These are phyloP conservation scores for Fusarium multiceps DNA, from an alignment of 2,329 filamentous ascomycete species.

Conservation along the genomic window DNA sequence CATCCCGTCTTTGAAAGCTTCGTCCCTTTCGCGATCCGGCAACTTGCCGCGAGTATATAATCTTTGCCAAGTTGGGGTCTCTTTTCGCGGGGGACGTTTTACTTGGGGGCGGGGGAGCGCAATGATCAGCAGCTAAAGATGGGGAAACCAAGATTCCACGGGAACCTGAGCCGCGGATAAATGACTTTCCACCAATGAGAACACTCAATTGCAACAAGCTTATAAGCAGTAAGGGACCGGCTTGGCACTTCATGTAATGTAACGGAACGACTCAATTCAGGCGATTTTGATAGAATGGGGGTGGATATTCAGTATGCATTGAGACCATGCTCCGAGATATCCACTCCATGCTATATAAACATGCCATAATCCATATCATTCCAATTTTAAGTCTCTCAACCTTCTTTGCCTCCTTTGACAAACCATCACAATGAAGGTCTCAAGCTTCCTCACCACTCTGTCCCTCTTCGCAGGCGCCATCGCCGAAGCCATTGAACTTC, in stretches of 20 bases:
- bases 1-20: neutral
- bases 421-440: slow-evolving; percentile 38
- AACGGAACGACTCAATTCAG: neutral
- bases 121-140: slow-evolving; percentile 34
- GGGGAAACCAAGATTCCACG: slow-evolving; percentile 39
- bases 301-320: slow-evolving; percentile 10
- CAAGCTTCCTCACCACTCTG: slow-evolving; percentile 32
- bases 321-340: slow-evolving; percentile 16
- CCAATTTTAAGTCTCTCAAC: neutral
- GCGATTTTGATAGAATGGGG: slow-evolving; percentile 3
- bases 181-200: slow-evolving; percentile 10
- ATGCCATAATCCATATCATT: neutral
- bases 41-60: slow-evolving; percentile 1
- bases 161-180: slow-evolving; percentile 36
- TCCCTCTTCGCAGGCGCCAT: slow-evolving; percentile 35
- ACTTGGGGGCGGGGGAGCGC: slow-evolving; percentile 31
- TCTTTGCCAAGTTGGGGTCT: slow-evolving; percentile 16
- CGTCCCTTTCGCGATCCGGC: slow-evolving; percentile 5
- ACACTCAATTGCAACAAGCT: slow-evolving; percentile 6
- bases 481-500: slow-evolving; percentile 38
- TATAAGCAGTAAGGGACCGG: slow-evolving; percentile 1
- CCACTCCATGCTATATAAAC: slow-evolving; percentile 21
- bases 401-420: neutral
- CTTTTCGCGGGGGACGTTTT: slow-evolving; percentile 21
- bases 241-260: neutral